phyloP scores from a whole-genome alignment of 2,329 filamentous ascomycete species.

The Cordyceps sp. region DNA sequence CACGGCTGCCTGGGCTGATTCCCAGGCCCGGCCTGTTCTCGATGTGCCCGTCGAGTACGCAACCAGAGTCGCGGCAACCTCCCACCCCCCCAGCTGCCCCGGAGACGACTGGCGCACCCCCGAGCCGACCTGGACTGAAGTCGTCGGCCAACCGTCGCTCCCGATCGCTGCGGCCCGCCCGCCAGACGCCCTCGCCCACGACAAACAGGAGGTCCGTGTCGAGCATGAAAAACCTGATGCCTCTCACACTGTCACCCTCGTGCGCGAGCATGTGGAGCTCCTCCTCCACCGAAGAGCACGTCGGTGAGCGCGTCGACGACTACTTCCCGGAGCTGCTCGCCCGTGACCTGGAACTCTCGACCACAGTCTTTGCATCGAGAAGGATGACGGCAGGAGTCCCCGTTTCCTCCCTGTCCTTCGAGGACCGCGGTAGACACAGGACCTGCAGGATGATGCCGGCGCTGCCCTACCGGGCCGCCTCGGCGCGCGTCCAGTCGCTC shows the following conservation, averaged over 20 bases:
- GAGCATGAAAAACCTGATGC: constrained; percentile 21
- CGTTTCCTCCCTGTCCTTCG: constrained; percentile 15
- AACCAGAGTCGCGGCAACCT: constrained; percentile 1
- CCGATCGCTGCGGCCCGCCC: constrained; percentile 4
- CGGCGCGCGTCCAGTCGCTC: constrained; percentile 13
- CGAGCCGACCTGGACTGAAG: background rate
- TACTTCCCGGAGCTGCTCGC: constrained; percentile 41
- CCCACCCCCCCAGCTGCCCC: constrained; percentile 1
- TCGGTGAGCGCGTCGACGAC: constrained; percentile 17
- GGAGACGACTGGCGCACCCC: background rate
- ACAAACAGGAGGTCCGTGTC: constrained; percentile 17
- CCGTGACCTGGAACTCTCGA: constrained; percentile 32
- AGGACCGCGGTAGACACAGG: constrained; percentile 8
- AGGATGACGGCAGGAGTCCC: constrained; percentile 36
- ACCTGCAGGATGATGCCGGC: constrained; percentile 4
- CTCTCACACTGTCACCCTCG: constrained; percentile 16
- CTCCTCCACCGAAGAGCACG: constrained; percentile 9
- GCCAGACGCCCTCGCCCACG: constrained; percentile 5
- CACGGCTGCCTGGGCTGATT: constrained; percentile 2
- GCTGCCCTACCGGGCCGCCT: constrained; percentile 13
- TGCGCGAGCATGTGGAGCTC: constrained; percentile 9
- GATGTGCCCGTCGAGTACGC: constrained; percentile 2
- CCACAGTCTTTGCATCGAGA: constrained; percentile 28
- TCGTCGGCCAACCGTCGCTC: background rate
- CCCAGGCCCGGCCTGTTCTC: constrained; percentile 1